Evolutionary conservation across 1,139 yeast genomes (phyloP).

Genomic region (Lodderomyces jiufengensis): DNA sequence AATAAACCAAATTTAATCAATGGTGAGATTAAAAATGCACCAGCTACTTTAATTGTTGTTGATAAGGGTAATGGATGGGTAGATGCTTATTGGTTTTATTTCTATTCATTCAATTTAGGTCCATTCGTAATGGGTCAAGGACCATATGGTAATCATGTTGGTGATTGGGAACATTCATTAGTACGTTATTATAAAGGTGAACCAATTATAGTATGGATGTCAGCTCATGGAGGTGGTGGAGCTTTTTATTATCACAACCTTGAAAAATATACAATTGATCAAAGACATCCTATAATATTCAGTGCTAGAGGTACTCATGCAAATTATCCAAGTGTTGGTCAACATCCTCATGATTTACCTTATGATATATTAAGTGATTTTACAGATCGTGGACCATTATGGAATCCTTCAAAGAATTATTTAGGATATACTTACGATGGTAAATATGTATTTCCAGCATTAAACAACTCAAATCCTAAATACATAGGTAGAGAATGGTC

Average conservation of each 20-base stretch:
- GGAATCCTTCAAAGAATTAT: constrained; percentile 87
- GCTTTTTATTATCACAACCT: constrained; percentile 75
- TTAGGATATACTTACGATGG: constrained; percentile 81
- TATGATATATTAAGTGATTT: constrained; percentile 87
- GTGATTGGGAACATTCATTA: constrained; percentile 97
- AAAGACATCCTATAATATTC: constrained; percentile 67
- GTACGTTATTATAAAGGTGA: constrained; percentile 78
- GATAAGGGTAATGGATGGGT: constrained; percentile 93
- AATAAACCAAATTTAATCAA: constrained; percentile 68
- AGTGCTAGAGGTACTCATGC: constrained; percentile 97
- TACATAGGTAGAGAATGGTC: constrained; percentile 53
- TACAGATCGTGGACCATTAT: constrained; percentile 89
- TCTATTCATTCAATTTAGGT: constrained; percentile 89
- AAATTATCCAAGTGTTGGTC: constrained; percentile 93
- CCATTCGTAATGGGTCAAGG: constrained; percentile 98
- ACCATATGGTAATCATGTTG: constrained; percentile 95
- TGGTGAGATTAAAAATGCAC: constrained; percentile 72
- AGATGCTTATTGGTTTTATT: constrained; percentile 95
- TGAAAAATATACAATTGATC: constrained; percentile 57
- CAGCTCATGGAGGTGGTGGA: constrained; percentile 97
- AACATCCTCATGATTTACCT: constrained; percentile 93
- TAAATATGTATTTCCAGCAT: constrained; percentile 31
- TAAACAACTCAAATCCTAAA: constrained; percentile 36
- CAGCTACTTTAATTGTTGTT: constrained; percentile 76
- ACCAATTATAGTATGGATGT: constrained; percentile 95